A percentile compares a stretch with the other conserved stretches of the same genome.
Evolutionary conservation across 1,284 basidiomycete genomes (phyloP).

Genomic region (Cryptococcus depauperatus): DNA sequence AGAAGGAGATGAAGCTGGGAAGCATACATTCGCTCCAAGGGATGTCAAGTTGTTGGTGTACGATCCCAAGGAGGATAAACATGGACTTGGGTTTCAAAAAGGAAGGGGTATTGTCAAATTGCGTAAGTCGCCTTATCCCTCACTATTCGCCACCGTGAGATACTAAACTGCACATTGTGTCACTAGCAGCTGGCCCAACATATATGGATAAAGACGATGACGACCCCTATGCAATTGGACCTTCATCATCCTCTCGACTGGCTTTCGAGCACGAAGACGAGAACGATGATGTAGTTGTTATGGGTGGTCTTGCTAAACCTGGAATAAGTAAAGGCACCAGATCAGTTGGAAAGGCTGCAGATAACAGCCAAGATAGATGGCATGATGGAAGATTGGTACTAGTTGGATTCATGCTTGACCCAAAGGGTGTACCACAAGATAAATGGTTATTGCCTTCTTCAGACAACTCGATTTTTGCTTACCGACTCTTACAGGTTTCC

Average conservation of each 20-base stretch:
- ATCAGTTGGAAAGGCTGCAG: not conserved
- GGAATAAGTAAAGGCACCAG: slow-evolving; percentile 6
- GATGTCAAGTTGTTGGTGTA: slow-evolving; percentile 62
- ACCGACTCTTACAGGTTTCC: slow-evolving; percentile 56
- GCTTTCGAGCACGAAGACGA: slow-evolving; percentile 62
- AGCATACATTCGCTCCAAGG: slow-evolving; percentile 75
- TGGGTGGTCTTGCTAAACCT: slow-evolving; percentile 21
- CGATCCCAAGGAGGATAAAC: slow-evolving; percentile 61
- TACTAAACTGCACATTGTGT: not conserved
- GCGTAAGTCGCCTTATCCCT: not conserved
- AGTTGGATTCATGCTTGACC: slow-evolving; percentile 64
- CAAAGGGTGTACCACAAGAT: slow-evolving; percentile 62
- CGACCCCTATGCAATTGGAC: slow-evolving; percentile 61
- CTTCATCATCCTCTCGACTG: slow-evolving; percentile 47
- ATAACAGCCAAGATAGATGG: slow-evolving; percentile 49
- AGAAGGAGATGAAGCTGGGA: slow-evolving; percentile 67
- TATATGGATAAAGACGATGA: slow-evolving; percentile 83
- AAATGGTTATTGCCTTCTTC: slow-evolving; percentile 54
- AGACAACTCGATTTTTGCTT: slow-evolving; percentile 6
- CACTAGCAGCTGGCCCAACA: slow-evolving; percentile 24
- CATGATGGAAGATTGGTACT: slow-evolving; percentile 66
- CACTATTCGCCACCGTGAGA: not conserved
- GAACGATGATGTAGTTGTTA: slow-evolving; percentile 53
- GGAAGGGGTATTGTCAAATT: slow-evolving; percentile 53
- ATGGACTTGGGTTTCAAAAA: slow-evolving; percentile 70